Conservation (phyloP, 108 stramenopile species). For the Discostella pseudostelligera region DNA sequence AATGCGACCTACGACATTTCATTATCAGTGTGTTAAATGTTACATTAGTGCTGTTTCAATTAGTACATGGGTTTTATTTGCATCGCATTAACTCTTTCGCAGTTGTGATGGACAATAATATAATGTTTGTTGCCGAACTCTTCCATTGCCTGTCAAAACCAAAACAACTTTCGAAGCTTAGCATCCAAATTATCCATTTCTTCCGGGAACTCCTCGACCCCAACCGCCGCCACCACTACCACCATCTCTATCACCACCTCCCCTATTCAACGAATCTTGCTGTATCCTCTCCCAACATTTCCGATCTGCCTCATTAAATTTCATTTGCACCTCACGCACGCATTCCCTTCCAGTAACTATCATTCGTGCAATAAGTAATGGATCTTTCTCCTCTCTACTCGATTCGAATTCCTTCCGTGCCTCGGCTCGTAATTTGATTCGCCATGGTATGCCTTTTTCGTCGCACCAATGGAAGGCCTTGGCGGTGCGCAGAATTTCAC, state of each 20-base stretch:
- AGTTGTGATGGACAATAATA: too few species aligned
- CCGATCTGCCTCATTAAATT: slow-evolving; percentile 84
- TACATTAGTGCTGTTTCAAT: too few species aligned
- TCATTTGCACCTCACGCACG: slow-evolving; percentile 85
- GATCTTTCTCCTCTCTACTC: slow-evolving; percentile 82
- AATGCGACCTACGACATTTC: too few species aligned
- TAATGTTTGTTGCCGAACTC: too few species aligned
- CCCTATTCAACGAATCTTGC: slow-evolving; percentile 55
- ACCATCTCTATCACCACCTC: slow-evolving; percentile 14
- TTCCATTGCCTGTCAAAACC: too few species aligned
- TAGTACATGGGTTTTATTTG: too few species aligned
- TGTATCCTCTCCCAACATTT: slow-evolving; percentile 81
- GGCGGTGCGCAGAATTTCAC: slow-evolving; percentile 85
- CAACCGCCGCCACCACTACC: slow-evolving; percentile 13
- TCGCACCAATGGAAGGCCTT: slow-evolving; percentile 91
- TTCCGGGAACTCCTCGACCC: neutral
- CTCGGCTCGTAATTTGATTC: slow-evolving; percentile 62
- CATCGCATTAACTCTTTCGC: too few species aligned
- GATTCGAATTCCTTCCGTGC: slow-evolving; percentile 91
- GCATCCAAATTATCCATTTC: neutral
- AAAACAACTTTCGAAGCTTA: too few species aligned
- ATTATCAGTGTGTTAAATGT: too few species aligned
- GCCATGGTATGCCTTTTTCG: slow-evolving; percentile 80
- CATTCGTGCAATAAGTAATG: slow-evolving; percentile 85
- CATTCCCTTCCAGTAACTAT: slow-evolving; percentile 92